Percentiles rank a stretch among this genome's conserved stretches.
These are phyloP conservation scores for Fusarium bactridioides DNA, from an alignment of 2,329 filamentous ascomycete genomes.

Conservation along the genomic window DNA sequence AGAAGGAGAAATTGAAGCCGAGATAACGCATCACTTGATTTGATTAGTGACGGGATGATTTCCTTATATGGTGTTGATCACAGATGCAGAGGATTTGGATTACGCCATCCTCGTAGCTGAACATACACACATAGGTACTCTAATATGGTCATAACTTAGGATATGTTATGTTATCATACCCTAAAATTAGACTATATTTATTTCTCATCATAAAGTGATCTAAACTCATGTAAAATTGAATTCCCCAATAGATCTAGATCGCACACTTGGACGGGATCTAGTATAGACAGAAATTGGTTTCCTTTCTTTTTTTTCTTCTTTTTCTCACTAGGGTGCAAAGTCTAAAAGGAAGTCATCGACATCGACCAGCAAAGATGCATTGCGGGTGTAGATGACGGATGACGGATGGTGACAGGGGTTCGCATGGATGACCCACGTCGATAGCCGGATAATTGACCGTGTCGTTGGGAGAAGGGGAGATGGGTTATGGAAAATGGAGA, in stretches of 20 bases:
- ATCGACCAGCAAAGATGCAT: background rate
- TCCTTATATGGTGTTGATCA: constrained; percentile 24
- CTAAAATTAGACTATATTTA: background rate
- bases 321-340: background rate
- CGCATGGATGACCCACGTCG: constrained; percentile 31
- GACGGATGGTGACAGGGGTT: constrained; percentile 14
- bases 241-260: background rate
- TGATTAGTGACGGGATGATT: constrained; percentile 9
- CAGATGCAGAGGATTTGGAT: background rate
- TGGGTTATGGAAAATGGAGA: constrained; percentile 7
- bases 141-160: background rate
- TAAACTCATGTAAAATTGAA: background rate
- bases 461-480: constrained; percentile 21
- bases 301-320: background rate
- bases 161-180: background rate
- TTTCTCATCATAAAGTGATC: background rate
- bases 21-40: background rate
- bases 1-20: constrained; percentile 15
- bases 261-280: background rate
- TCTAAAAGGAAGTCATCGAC: constrained; percentile 1
- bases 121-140: background rate
- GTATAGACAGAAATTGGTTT: background rate
- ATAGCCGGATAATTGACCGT: constrained; percentile 20
- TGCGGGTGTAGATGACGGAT: background rate
- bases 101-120: background rate